Evolutionary conservation across 148 eudicot species (phyloP).

Genomic region (Vaccinium darrowii): DNA sequence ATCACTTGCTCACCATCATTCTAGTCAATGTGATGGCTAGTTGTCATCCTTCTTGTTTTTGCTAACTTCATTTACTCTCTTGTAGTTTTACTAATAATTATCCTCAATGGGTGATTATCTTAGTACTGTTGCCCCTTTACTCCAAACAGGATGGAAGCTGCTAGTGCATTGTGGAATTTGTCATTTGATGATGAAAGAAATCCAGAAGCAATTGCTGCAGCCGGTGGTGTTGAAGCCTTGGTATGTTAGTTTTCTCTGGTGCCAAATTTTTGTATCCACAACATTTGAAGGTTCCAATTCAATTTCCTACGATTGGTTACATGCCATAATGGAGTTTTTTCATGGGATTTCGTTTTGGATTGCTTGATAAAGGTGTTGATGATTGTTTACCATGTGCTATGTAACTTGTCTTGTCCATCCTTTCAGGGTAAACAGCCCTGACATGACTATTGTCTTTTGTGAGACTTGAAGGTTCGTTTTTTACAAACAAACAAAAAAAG

Average conservation of each 20-base stretch:
- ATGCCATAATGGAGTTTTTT: neutral
- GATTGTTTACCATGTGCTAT: neutral
- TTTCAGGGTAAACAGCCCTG: neutral
- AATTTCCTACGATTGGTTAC: neutral
- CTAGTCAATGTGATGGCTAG: neutral
- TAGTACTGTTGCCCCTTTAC: neutral
- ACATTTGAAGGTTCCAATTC: neutral
- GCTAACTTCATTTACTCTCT: neutral
- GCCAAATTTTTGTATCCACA: neutral
- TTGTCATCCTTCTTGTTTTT: neutral
- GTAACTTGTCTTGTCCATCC: neutral
- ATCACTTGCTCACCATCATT: neutral
- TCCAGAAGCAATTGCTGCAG: constrained; percentile 89
- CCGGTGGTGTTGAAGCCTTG: constrained; percentile 98
- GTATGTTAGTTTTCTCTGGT: constrained; percentile 40
- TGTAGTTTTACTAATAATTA: neutral
- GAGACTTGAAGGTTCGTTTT: neutral
- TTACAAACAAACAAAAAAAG: neutral
- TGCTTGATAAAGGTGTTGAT: neutral
- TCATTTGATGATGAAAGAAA: constrained; percentile 85
- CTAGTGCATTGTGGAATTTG: constrained; percentile 96
- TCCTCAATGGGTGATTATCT: constrained; percentile 1
- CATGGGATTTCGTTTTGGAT: neutral
- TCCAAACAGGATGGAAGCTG: constrained; percentile 85
- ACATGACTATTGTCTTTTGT: neutral